Conservation (phyloP, 345 rosid species). For the Pseudoturritis turrita region DNA sequence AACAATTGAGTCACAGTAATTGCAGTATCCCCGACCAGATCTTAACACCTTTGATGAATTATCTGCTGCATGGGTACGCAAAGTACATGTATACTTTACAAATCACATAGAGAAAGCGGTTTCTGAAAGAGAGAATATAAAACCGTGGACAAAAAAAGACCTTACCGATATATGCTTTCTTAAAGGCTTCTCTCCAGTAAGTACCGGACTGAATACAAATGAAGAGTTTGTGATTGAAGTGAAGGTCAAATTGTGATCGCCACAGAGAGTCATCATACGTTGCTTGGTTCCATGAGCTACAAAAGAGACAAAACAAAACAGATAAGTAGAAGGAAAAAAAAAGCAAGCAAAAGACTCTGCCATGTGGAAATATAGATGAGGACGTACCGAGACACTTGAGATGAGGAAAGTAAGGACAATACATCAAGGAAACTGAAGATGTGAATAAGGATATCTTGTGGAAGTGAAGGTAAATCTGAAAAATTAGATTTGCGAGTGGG, state of each 20-base stretch:
- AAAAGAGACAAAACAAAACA: slow-evolving; percentile 19
- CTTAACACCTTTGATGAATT: slow-evolving; percentile 37
- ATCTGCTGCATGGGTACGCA: slow-evolving; percentile 27
- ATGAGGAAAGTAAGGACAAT: slow-evolving; percentile 50
- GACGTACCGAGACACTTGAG: slow-evolving; percentile 61
- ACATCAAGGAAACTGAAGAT: slow-evolving; percentile 68
- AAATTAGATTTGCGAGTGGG: background rate
- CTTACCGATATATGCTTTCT: slow-evolving; percentile 47
- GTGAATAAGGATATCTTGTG: slow-evolving; percentile 61
- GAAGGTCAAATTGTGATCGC: slow-evolving; percentile 41
- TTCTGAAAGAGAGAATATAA: background rate
- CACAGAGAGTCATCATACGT: slow-evolving; percentile 55
- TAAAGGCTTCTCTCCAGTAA: slow-evolving; percentile 65
- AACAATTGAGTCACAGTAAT: slow-evolving; percentile 33
- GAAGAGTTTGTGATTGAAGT: slow-evolving; percentile 29
- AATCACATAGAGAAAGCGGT: background rate
- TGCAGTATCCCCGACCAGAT: slow-evolving; percentile 59
- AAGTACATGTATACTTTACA: background rate
- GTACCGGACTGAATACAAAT: slow-evolving; percentile 15
- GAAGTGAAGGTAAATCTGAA: slow-evolving; percentile 56
- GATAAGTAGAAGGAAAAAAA: background rate
- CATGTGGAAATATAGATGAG: background rate
- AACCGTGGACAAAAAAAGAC: background rate
- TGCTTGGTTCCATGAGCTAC: slow-evolving; percentile 81
- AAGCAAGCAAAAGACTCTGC: background rate